These are phyloP conservation scores for Apiotrichum akiyoshidainum DNA, from an alignment of 1,284 basidiomycete species.

Conservation along the genomic window DNA sequence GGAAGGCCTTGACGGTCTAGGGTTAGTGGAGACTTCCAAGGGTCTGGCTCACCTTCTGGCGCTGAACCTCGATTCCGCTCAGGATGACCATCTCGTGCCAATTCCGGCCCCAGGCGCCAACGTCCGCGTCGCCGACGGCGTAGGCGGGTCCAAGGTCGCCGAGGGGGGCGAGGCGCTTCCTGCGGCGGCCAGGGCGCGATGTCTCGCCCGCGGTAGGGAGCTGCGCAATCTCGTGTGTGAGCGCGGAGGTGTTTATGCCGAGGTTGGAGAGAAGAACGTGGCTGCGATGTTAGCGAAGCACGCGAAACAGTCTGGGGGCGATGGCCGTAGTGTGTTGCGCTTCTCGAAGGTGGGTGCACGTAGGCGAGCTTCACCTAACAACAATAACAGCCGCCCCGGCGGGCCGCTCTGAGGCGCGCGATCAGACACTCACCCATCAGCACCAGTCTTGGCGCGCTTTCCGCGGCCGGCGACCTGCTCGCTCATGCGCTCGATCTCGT, in stretches of 20 bases:
- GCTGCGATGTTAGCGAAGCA: conserved; percentile 14
- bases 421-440: conserved; percentile 38
- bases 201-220: conserved; percentile 24
- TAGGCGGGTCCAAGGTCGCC: conserved; percentile 34
- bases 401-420: too few species aligned
- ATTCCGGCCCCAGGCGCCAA: conserved; percentile 45
- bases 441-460: conserved; percentile 30
- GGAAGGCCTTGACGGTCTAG: conserved; percentile 45
- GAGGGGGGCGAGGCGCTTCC: conserved; percentile 26
- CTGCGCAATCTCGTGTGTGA: conserved; percentile 42
- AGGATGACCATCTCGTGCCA: conserved; percentile 50
- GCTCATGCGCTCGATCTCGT: conserved; percentile 48
- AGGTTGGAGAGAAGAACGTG: conserved; percentile 44
- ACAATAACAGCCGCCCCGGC: background rate
- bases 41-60: conserved; percentile 33
- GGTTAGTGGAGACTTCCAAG: background rate
- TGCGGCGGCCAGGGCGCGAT: conserved; percentile 22
- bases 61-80: conserved; percentile 45
- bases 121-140: conserved; percentile 36
- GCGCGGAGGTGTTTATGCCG: conserved; percentile 46
- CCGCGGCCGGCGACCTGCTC: conserved; percentile 37
- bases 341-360: too few species aligned
- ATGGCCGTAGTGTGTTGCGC: background rate
- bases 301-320: background rate
- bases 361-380: background rate